phyloP scores from a whole-genome alignment of 345 rosid species.

The Barbarea vulgaris region DNA sequence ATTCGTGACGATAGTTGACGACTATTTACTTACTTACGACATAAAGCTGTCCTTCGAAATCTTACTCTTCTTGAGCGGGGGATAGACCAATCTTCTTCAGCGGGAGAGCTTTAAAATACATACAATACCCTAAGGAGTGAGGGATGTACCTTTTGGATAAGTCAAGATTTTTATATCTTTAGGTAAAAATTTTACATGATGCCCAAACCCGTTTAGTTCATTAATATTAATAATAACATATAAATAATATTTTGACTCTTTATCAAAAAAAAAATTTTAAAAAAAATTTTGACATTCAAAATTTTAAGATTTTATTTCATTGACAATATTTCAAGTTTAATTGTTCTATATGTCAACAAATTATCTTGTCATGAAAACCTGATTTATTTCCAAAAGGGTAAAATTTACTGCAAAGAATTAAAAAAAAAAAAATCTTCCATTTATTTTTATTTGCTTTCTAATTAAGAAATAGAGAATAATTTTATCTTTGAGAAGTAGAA shows the following conservation, averaged over 20 bases:
- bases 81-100: too few relatives aligned
- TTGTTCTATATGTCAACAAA: slow-evolving; percentile 16
- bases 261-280: too few relatives aligned
- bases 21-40: too few relatives aligned
- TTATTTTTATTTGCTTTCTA: slow-evolving; percentile 5
- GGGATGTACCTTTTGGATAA: too few relatives aligned
- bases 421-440: too few relatives aligned
- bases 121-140: too few relatives aligned
- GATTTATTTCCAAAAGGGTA: slow-evolving; percentile 6
- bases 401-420: not conserved
- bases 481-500: not conserved
- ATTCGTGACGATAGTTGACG: too few relatives aligned
- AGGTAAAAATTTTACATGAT: too few relatives aligned
- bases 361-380: not conserved
- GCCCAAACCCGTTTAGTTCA: not conserved
- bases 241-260: not conserved
- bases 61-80: too few relatives aligned
- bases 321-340: not conserved
- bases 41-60: too few relatives aligned
- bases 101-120: too few relatives aligned
- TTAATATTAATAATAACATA: not conserved
- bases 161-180: too few relatives aligned
- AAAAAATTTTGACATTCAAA: not conserved
- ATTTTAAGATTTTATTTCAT: not conserved
- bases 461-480: not conserved